phyloP scores from a whole-genome alignment of 2,329 filamentous ascomycete species.

The Alternaria metachromatica region DNA sequence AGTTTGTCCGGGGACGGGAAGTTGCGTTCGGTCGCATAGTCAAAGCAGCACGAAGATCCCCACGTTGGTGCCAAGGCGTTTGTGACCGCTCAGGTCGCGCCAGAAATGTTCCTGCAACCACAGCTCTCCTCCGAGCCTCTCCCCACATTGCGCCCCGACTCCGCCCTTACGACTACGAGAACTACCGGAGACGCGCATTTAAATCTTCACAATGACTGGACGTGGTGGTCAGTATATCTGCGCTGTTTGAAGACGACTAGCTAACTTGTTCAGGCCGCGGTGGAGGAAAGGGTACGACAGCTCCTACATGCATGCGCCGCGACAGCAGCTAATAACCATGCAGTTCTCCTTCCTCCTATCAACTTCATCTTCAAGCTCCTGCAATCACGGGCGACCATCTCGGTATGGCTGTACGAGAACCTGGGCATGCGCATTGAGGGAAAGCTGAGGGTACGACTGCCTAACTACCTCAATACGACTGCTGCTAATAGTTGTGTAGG shows the following conservation, averaged over 20 bases:
- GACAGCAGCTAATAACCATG: constrained; percentile 14
- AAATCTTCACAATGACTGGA: constrained; percentile 36
- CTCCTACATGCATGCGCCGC: constrained; percentile 10
- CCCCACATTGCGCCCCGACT: constrained; percentile 16
- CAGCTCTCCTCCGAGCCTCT: constrained; percentile 24
- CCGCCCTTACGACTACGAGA: constrained; percentile 6
- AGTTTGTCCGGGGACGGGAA: constrained; percentile 31
- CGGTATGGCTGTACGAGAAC: constrained; percentile 98
- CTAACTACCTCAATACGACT: background rate
- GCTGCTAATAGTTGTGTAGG: constrained; percentile 59
- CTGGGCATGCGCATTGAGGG: constrained; percentile 92
- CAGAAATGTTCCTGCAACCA: constrained; percentile 33
- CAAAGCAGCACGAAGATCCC: constrained; percentile 33
- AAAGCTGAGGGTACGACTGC: constrained; percentile 80
- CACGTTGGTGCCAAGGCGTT: constrained; percentile 32
- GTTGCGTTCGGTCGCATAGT: constrained; percentile 28
- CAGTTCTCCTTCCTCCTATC: constrained; percentile 75
- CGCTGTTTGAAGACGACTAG: background rate
- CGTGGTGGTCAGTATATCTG: constrained; percentile 37
- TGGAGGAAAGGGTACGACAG: constrained; percentile 51
- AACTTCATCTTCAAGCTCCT: constrained; percentile 96
- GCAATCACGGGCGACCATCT: constrained; percentile 81
- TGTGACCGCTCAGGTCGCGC: constrained; percentile 29
- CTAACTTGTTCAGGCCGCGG: constrained; percentile 61
- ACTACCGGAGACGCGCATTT: constrained; percentile 4